Conservation (phyloP, 2,329 filamentous ascomycete species). For the Fusarium nelsonii region DNA sequence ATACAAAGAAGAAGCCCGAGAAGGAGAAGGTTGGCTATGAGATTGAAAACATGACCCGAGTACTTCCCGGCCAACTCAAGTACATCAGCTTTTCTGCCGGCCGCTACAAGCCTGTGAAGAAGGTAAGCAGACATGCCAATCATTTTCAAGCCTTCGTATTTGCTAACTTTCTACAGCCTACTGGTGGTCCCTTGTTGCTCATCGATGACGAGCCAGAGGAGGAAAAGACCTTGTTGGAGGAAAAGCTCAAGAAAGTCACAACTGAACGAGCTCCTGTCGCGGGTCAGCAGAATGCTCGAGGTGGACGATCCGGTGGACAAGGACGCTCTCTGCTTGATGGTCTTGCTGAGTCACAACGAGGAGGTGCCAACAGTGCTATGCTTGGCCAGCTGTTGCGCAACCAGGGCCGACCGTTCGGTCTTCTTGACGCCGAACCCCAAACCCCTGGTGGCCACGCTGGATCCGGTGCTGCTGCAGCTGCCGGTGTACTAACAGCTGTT, state of each 20-base stretch:
- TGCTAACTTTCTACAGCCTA: slow-evolving; percentile 71
- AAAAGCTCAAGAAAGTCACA: slow-evolving; percentile 88
- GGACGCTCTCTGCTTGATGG: slow-evolving; percentile 55
- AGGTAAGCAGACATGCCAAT: slow-evolving; percentile 67
- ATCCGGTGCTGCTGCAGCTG: slow-evolving; percentile 76
- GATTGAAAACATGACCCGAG: slow-evolving; percentile 95
- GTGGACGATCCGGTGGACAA: slow-evolving; percentile 51
- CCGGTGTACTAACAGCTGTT: slow-evolving; percentile 84
- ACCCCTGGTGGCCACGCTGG: slow-evolving; percentile 55
- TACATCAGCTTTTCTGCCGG: slow-evolving; percentile 93
- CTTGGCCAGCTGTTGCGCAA: slow-evolving; percentile 60
- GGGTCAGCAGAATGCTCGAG: slow-evolving; percentile 51
- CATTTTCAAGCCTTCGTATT: neutral
- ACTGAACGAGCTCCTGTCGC: slow-evolving; percentile 72
- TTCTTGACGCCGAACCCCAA: slow-evolving; percentile 45
- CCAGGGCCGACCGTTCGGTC: slow-evolving; percentile 53
- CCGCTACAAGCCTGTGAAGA: slow-evolving; percentile 90
- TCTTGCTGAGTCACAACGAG: slow-evolving; percentile 52
- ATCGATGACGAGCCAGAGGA: slow-evolving; percentile 85
- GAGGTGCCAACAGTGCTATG: slow-evolving; percentile 50
- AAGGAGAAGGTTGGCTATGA: slow-evolving; percentile 98
- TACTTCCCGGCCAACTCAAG: slow-evolving; percentile 92
- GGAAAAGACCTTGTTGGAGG: slow-evolving; percentile 83
- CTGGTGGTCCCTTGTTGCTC: slow-evolving; percentile 92
- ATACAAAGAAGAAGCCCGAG: slow-evolving; percentile 88